A percentile compares a stretch with the other conserved stretches of the same genome.
phyloP scores from a whole-genome alignment of 176 grass and related monocot species.

The Echinochloa phyllopogon region DNA sequence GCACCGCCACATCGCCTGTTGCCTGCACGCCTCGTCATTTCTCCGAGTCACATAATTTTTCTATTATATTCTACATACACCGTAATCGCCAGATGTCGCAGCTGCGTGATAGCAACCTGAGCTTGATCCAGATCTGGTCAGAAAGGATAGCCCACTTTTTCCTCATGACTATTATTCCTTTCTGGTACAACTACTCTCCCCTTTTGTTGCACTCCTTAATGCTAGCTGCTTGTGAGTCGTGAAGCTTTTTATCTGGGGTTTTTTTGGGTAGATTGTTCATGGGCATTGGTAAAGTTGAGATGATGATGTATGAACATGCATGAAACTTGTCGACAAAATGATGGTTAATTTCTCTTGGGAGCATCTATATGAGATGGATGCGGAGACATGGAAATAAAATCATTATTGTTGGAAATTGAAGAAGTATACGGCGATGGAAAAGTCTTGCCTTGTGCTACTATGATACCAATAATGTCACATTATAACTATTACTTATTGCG shows the following conservation, averaged over 20 bases:
- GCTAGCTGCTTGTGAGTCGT: not conserved
- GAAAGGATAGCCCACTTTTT: not conserved
- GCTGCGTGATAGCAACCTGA: not conserved
- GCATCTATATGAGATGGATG: not conserved
- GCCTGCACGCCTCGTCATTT: constrained; percentile 34
- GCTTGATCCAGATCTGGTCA: constrained; percentile 41
- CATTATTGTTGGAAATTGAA: not conserved
- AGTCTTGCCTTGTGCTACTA: not conserved
- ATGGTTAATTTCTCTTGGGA: not conserved
- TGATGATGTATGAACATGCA: not conserved
- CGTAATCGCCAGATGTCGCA: not conserved
- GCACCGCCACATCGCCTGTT: not conserved
- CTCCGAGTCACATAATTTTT: constrained; percentile 33
- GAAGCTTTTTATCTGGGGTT: not conserved
- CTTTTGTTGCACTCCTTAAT: not conserved
- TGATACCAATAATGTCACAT: not conserved
- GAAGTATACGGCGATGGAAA: not conserved
- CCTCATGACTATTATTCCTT: not conserved
- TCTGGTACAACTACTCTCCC: not conserved
- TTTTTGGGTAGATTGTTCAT: not conserved
- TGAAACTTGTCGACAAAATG: not conserved
- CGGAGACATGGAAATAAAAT: not conserved
- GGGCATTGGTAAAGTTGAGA: not conserved
- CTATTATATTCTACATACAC: not conserved
- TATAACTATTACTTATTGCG: not conserved